These are phyloP conservation scores for Clavispora vitiphila DNA, from an alignment of 805 yeast species.

Conservation along the genomic window DNA sequence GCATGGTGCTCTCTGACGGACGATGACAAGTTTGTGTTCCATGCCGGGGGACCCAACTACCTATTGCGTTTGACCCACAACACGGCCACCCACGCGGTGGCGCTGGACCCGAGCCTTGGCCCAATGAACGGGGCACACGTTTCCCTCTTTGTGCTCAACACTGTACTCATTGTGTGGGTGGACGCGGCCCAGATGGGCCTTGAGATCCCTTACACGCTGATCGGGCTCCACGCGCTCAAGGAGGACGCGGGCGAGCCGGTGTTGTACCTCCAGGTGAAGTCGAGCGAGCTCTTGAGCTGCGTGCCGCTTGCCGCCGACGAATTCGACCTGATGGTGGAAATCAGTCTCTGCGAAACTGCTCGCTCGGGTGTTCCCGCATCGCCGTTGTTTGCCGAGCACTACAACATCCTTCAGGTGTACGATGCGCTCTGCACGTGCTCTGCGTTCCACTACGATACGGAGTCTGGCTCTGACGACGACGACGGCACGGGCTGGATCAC, in stretches of 20 bases:
- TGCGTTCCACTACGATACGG: slow-evolving; percentile 30
- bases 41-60: slow-evolving; percentile 29
- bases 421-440: slow-evolving; percentile 35
- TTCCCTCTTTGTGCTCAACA: slow-evolving; percentile 31
- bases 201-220: slow-evolving; percentile 30
- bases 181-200: slow-evolving; percentile 19
- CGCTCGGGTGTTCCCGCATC: neutral
- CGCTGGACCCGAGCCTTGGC: slow-evolving; percentile 8
- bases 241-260: slow-evolving; percentile 9
- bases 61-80: slow-evolving; percentile 11
- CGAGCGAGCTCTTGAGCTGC: slow-evolving; percentile 16
- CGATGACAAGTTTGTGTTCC: slow-evolving; percentile 37
- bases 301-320: slow-evolving; percentile 12
- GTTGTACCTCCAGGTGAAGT: slow-evolving; percentile 29
- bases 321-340: slow-evolving; percentile 17
- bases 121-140: slow-evolving; percentile 10
- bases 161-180: slow-evolving; percentile 30
- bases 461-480: slow-evolving; percentile 17
- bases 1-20: slow-evolving; percentile 31
- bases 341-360: slow-evolving; percentile 8
- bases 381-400: slow-evolving; percentile 4
- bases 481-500: slow-evolving; percentile 14
- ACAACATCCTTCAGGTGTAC: slow-evolving; percentile 19
- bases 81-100: slow-evolving; percentile 11
- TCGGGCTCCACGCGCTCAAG: slow-evolving; percentile 31